Evolutionary conservation across 2,329 filamentous ascomycete genomes (phyloP), one percentile per base, ranked within the genome.

Genomic region (Epichloe coenophiala): DNA sequence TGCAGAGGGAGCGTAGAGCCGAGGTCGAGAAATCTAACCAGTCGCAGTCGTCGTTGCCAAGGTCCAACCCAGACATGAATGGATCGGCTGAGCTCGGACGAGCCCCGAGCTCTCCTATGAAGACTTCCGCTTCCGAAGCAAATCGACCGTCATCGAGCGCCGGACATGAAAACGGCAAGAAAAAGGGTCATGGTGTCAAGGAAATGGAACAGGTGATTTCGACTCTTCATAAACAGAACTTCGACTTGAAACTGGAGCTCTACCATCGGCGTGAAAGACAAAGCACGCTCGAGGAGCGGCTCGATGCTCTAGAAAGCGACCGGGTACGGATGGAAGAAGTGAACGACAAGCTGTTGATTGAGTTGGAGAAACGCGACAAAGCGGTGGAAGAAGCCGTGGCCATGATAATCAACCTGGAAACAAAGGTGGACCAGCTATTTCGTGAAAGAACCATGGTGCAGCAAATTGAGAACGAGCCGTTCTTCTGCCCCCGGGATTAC

Each of bases 171-270:
- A 50, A 61, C 8, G 55, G 63, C 11, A 73, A 69, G 57, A 74
- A 73, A 55, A 79, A 74, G 55, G 73, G 73, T 4, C 70, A 84
- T 64, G 81, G 82, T 2, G 67, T 80, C 6, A 82, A 83, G 60
- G 82, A 86, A 57, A 81, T 84, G 70, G 83, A 87, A 62, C 72
- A 80, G 67, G 78, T 81, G 49, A 67, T 87, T 48, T 84, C 83
- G 4, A 81, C 72, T 1, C 66, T 88, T 21, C 80, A 83, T 63
- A 88, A 88, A 61, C 79, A 86, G 65, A 88, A 88, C 59, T 88
- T 88, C 57, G 83, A 86, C 56, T 71, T 88, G 41, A 88, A 88
- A 63, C 70, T 88, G 35, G 83, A 88, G 61, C 65, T 88, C 1
- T 86, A 77, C 57, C 83, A 88, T 60, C 75, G 82, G 6, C 74